Evolutionary conservation across 2,329 filamentous ascomycete species (phyloP).

Genomic region (Alternaria brassicicola): DNA sequence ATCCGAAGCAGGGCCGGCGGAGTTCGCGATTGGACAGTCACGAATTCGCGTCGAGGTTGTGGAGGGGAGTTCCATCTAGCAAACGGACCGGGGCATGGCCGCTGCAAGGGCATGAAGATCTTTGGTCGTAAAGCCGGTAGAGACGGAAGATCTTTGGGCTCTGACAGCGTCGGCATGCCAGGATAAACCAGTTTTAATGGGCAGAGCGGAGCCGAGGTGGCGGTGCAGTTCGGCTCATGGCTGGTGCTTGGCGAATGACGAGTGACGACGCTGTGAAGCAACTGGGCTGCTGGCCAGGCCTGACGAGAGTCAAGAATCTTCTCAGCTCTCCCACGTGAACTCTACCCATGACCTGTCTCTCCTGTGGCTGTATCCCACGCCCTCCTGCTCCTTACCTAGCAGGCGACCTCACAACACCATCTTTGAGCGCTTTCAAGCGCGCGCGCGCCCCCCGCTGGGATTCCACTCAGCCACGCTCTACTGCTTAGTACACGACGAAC

Average conservation of each 20-base stretch:
- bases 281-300: constrained; percentile 7
- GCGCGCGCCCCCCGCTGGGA: constrained; percentile 32
- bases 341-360: constrained; percentile 2
- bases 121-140: constrained; percentile 19
- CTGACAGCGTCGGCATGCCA: constrained; percentile 2
- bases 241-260: constrained; percentile 14
- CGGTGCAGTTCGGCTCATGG: constrained; percentile 16
- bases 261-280: constrained; percentile 12
- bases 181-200: constrained; percentile 14
- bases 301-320: constrained; percentile 14
- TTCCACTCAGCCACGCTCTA: constrained; percentile 23
- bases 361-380: constrained; percentile 14
- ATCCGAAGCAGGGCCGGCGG: constrained; percentile 13
- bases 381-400: constrained; percentile 1
- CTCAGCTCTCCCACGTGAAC: constrained; percentile 14
- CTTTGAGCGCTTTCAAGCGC: constrained; percentile 34
- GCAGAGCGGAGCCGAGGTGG: constrained; percentile 12
- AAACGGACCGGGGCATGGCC: constrained; percentile 37
- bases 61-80: constrained; percentile 32
- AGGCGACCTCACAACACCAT: constrained; percentile 2
- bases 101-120: constrained; percentile 42
- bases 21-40: constrained; percentile 23
- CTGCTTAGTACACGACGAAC: constrained; percentile 14
- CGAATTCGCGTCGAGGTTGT: constrained; percentile 9
- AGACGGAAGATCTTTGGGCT: constrained; percentile 17